These are phyloP conservation scores for Phytophthora multivora DNA, from an alignment of 352 stramenopile genomes.

Conservation along the genomic window DNA sequence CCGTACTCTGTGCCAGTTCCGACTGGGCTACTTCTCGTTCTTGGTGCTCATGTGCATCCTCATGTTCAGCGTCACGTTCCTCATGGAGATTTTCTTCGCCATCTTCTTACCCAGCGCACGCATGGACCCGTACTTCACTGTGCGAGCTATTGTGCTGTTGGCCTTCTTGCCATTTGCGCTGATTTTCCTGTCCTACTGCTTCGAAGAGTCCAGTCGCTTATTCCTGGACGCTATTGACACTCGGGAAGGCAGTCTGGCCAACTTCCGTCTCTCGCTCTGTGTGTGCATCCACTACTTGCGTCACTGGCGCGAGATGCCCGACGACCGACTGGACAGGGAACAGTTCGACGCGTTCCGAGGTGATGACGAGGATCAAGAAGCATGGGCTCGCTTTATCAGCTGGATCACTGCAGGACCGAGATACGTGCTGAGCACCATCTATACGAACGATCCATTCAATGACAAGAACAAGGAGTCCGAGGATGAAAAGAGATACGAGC, in stretches of 20 bases:
- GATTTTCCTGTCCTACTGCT: slow-evolving; percentile 87
- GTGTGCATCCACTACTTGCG: slow-evolving; percentile 88
- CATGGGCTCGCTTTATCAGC: slow-evolving; percentile 55
- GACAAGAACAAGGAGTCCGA: slow-evolving; percentile 79
- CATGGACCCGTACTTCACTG: slow-evolving; percentile 69
- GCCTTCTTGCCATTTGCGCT: slow-evolving; percentile 75
- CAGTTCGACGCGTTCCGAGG: slow-evolving; percentile 50
- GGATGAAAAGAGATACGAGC: slow-evolving; percentile 64
- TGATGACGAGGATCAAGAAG: slow-evolving; percentile 66
- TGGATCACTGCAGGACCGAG: slow-evolving; percentile 41
- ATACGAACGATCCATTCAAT: slow-evolving; percentile 73
- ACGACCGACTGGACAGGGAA: slow-evolving; percentile 70
- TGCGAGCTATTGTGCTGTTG: slow-evolving; percentile 73
- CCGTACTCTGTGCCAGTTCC: slow-evolving; percentile 81
- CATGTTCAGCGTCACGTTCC: slow-evolving; percentile 89
- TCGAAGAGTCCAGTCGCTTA: slow-evolving; percentile 82
- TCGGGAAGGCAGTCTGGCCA: slow-evolving; percentile 78
- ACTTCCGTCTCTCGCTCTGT: slow-evolving; percentile 83
- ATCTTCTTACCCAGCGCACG: slow-evolving; percentile 86
- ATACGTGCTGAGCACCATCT: slow-evolving; percentile 50
- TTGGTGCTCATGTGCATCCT: slow-evolving; percentile 90
- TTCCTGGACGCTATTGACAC: slow-evolving; percentile 89
- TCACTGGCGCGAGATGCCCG: slow-evolving; percentile 79
- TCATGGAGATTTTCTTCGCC: slow-evolving; percentile 93
- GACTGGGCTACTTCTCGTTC: slow-evolving; percentile 89